These are phyloP conservation scores for Eucalyptus sp. DNA, from an alignment of 345 rosid genomes.

Conservation along the genomic window DNA sequence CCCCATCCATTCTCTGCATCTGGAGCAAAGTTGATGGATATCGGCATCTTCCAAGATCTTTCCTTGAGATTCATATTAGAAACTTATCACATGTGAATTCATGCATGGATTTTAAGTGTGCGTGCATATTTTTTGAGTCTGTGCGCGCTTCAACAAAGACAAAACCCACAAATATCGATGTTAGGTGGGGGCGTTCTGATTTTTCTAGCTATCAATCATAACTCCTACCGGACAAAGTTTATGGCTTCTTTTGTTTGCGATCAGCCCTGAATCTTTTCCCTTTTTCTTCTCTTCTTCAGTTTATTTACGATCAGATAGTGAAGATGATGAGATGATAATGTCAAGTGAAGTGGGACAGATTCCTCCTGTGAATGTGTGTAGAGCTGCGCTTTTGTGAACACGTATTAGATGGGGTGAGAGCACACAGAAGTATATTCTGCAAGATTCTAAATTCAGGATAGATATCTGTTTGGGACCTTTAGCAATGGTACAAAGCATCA, in stretches of 20 bases:
- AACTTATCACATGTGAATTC: neutral
- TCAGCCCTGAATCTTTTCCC: neutral
- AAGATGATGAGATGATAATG: neutral
- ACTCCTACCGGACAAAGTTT: neutral
- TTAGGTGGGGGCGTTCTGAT: neutral
- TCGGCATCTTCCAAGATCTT: neutral
- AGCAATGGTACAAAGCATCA: neutral
- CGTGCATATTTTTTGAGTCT: neutral
- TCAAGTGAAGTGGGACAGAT: neutral
- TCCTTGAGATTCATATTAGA: neutral
- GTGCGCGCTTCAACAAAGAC: neutral
- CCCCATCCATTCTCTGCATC: slow-evolving; percentile 15
- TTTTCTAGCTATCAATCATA: neutral
- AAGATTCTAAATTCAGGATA: neutral
- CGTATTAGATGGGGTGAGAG: neutral
- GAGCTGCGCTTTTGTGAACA: neutral
- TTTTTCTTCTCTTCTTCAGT: neutral
- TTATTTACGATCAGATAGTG: neutral
- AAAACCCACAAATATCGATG: neutral
- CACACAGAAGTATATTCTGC: neutral
- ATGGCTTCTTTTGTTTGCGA: neutral
- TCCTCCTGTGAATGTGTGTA: neutral
- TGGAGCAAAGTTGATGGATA: neutral
- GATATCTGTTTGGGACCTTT: neutral
- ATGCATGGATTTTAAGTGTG: neutral